Base-by-base conservation (phyloP, 1,284 basidiomycete genomes). In the Puccinia hordei region DNA sequence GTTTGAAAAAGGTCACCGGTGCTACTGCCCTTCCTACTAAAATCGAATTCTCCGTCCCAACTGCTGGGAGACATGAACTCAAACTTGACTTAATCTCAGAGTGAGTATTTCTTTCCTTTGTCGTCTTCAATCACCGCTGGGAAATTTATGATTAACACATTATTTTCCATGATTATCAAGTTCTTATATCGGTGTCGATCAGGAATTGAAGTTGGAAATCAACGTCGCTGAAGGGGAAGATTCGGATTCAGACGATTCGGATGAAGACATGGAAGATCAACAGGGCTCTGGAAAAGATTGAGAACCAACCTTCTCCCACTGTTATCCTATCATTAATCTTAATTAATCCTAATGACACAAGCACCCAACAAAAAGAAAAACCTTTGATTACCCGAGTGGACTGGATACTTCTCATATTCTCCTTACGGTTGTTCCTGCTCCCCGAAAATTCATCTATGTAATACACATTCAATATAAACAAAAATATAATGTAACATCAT, bases 1-100 rank as follows among this genome's bases (percentile, higher is more conserved):
- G 93, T 73, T 98, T 99, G 89, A 98, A 98, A 87, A 92, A 92
- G 81, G 93, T 98, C 30, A 98, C 96, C 0, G 90, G 98, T 82
- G 91, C 89, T 83, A 91, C 90, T 83, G 91, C 88, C 82, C 88
- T 97, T 17, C 87, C 88, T 30, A 91, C 93, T 81, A 94, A 94
- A 85, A 90, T 99, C 53, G 94, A 98, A 86, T 93, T 98, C 84
- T 92, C 90, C 6, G 81, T 65, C 8, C 77, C 65, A 55, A 59
- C 24, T 35, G 55, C 73, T 61, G 66, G 69, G 5, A 68, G 55
- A 49, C 61, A 76, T 27, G 73, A 71, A 69, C 66, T 80, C n/a
- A 76, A 68, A 49, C 68, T 80, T 22, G 81, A 82, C 44, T 49
- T 68, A 38, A 71, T 73, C 27, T 80, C 71, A 41, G 65, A 74